Percentiles rank a stretch among this genome's conserved stretches.
Conservation (phyloP, 164 flowering plant species). For the Annona squamosa region DNA sequence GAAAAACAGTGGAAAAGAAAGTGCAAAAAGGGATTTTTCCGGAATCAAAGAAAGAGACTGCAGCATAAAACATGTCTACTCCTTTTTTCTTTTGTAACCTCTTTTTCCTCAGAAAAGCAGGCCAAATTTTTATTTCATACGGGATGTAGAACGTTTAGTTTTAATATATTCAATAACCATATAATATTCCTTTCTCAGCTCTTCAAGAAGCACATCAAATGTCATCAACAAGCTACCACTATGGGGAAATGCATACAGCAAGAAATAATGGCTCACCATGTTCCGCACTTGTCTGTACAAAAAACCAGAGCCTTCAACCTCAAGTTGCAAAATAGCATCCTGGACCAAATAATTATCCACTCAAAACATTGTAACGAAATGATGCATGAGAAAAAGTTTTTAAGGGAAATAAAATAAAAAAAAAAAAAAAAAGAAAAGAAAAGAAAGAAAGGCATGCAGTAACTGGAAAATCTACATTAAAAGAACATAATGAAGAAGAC, state of each 20-base stretch:
- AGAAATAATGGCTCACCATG: conserved; percentile 44
- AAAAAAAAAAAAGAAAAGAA: background rate
- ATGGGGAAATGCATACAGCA: background rate
- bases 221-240: background rate
- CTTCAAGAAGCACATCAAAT: background rate
- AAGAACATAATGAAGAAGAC: background rate
- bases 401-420: background rate
- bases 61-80: too few relatives aligned
- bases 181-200: background rate
- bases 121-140: background rate
- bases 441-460: background rate
- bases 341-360: conserved; percentile 19
- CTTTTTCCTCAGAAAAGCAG: background rate
- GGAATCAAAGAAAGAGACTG: too few relatives aligned
- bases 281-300: conserved; percentile 90
- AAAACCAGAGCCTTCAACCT: conserved; percentile 94
- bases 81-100: too few relatives aligned
- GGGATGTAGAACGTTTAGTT: background rate
- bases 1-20: too few relatives aligned
- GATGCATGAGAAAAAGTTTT: background rate
- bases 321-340: conserved; percentile 82
- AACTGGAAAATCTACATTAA: background rate
- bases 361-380: background rate
- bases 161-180: background rate
- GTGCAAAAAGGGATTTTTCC: too few relatives aligned